Conservation (phyloP, 2,329 filamentous ascomycete species). For the Colletotrichum lupini region DNA sequence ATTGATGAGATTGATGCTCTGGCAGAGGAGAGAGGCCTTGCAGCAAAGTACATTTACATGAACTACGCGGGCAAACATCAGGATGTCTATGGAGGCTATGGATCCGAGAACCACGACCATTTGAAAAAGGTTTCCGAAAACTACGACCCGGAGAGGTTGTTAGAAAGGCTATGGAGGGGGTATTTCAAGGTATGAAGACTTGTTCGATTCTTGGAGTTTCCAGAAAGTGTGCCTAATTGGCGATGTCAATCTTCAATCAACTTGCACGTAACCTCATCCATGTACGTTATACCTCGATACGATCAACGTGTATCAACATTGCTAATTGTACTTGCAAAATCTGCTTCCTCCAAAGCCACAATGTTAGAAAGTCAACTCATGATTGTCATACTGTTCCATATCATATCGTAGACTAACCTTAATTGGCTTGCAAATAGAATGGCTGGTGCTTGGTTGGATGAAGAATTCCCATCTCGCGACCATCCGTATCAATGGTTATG, state of each 20-base stretch:
- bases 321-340: too few relatives aligned
- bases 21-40: constrained; percentile 42
- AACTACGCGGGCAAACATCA: constrained; percentile 50
- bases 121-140: constrained; percentile 39
- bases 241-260: background rate
- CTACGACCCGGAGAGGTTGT: constrained; percentile 43
- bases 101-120: constrained; percentile 44
- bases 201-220: background rate
- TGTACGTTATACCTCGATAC: too few relatives aligned
- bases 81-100: constrained; percentile 51
- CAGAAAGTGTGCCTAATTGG: background rate
- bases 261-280: too few relatives aligned
- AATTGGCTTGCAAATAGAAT: too few relatives aligned
- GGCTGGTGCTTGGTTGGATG: too few relatives aligned
- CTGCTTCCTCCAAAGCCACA: too few relatives aligned
- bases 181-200: constrained; percentile 37
- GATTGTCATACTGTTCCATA: too few relatives aligned
- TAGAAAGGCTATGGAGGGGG: constrained; percentile 40
- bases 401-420: too few relatives aligned
- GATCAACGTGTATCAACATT: too few relatives aligned
- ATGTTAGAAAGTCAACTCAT: too few relatives aligned
- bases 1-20: constrained; percentile 41
- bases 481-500: too few relatives aligned
- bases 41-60: constrained; percentile 48
- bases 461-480: too few relatives aligned